phyloP scores from a whole-genome alignment of 140 eudicot genomes.

The Erigeron philadelphicus region DNA sequence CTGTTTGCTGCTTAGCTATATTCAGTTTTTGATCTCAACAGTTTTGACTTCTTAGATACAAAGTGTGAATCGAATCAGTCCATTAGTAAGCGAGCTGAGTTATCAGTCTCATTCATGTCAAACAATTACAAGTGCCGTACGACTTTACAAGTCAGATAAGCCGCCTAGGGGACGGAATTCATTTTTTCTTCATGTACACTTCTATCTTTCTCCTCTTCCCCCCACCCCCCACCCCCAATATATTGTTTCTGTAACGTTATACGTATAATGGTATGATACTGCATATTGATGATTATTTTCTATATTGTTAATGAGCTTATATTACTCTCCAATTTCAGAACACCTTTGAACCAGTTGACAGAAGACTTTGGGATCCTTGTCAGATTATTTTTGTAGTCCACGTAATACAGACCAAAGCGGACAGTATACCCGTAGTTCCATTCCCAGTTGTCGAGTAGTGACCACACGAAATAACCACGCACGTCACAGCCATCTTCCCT shows the following conservation, averaged over 20 bases:
- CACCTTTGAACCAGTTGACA: conserved; percentile 65
- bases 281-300: not conserved
- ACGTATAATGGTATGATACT: not conserved
- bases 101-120: not conserved
- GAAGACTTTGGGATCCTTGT: conserved; percentile 89
- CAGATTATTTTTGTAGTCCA: conserved; percentile 80
- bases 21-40: too few relatives aligned
- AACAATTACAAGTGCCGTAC: not conserved
- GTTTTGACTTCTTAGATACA: too few relatives aligned
- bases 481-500: conserved; percentile 85
- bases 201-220: not conserved
- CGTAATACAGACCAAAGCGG: conserved; percentile 81
- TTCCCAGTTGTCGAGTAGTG: conserved; percentile 96
- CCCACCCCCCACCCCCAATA: not conserved
- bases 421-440: conserved; percentile 83
- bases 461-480: conserved; percentile 89
- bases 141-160: conserved; percentile 6
- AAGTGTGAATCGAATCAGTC: too few relatives aligned
- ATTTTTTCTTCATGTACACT: conserved; percentile 23
- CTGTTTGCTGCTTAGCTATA: too few relatives aligned
- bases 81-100: too few relatives aligned
- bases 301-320: conserved; percentile 1
- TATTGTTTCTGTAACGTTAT: not conserved
- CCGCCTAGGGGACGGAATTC: not conserved
- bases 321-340: conserved; percentile 35